Evolutionary conservation across 202 grass and related monocot genomes (phyloP), one percentile per base, ranked within the genome.

Genomic region (Tripidium arundinaceum): DNA sequence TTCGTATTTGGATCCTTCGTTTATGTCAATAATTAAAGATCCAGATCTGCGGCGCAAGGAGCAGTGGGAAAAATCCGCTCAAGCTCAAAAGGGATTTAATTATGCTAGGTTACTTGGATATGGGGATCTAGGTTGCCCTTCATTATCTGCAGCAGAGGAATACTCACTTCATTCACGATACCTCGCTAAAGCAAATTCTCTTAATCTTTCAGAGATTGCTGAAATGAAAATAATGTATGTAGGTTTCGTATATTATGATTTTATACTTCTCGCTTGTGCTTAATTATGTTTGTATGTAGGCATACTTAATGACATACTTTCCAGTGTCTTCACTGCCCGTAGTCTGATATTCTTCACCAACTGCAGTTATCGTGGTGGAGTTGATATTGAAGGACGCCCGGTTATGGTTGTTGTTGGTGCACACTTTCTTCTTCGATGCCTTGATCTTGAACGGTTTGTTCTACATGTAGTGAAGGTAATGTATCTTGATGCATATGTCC

Each of bases 141-240:
- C 92, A 37, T 86, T 99, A 69, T 95, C 96, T 68, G 88, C 90
- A 80, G 96, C 90, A 28, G 92, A 99, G 78, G 96, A 99, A 72
- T 99, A 99, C 72, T 95, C 96, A 55, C 92, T 95, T 79, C 96
- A 99, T 87, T 93, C 92, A 58, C 82, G 88, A 99, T 95, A 93
- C 79, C 89, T 99, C 76, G 73, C 96, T 62, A 99, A 99, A 87
- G 92, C 92, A 33, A 99, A 93, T 86, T 99, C 96, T 84, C 77
- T 99, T 71, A 99, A 93, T 87, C 96, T 99, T 81, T 91, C 92
- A 22, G 96, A 99, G 78, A 95, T 99, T 61, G 88, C 90, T 83
- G 96, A 95, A 89, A 99, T 99, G 92, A 99, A 96, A 83, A 96
- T 99, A 83, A 83, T 96, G 96, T 99, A 96, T 65, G 86, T 72